Evolutionary conservation across 352 stramenopile species (phyloP), one percentile per base, ranked within the genome.

Genomic region (Phytopythium sindhum): DNA sequence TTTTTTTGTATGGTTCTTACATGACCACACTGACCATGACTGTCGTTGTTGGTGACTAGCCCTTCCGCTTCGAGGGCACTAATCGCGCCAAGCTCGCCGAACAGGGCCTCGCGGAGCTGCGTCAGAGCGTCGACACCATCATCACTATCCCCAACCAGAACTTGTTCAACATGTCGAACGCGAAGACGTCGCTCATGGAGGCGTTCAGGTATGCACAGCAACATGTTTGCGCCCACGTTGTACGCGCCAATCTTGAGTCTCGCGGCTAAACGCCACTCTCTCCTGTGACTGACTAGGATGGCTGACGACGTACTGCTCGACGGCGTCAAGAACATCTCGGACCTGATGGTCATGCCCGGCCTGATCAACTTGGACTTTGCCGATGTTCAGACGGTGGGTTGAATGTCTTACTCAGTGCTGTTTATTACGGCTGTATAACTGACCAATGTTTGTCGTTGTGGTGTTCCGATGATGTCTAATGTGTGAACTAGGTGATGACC

Each of bases 81-180:
- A 91, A 95, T 61, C 86, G 86, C 33, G 73, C 76, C 7, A 95
- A 95, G 62, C 75, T 95, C 41, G 86, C 86, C 9, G 79, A 89
- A 21, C 75, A 92, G 65, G 86, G 86, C 1, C 81, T 95, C 23
- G 66, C 74, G 45, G 73, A 96, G 57, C 70, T 95, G 59, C 90
- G 88, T 57, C 81, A 95, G 54, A 93, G 83, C 63, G 86, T 93
- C 19, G 86, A 95, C 67, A 95, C 84, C 47, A 93, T 95, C 83
- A 89, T 95, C 50, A 81, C 92, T 35, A 95, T 95, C 57, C 86
- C 86, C 45, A 95, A 95, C 75, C 86, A 95, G 67, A 95, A 95
- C 73, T 57, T 95, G 52, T 95, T 95, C 72, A 92, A 90, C 66
- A 93, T 97, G 76, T 93, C 86, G 33, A 93, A 80, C 57, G 85